Evolutionary conservation across 148 eudicot species (phyloP).

Genomic region (Silene conica): DNA sequence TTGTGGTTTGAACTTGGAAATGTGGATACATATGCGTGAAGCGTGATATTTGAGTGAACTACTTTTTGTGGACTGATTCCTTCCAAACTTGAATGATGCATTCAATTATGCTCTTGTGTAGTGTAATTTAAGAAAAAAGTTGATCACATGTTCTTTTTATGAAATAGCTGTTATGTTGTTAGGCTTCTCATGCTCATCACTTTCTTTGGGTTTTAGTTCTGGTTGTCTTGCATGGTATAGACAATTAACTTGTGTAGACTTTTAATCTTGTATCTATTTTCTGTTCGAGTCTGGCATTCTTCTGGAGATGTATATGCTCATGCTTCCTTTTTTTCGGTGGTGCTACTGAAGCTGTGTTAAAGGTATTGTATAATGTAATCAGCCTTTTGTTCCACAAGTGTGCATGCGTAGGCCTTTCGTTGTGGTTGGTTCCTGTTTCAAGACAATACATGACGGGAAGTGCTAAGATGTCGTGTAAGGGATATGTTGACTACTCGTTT

Average conservation of each 20-base stretch:
- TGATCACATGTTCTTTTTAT: neutral
- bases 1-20: too few relatives aligned
- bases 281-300: neutral
- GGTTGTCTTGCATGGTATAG: slow-evolving; percentile 9
- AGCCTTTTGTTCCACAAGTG: neutral
- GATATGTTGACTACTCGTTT: neutral
- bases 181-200: neutral
- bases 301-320: neutral
- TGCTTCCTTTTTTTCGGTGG: neutral
- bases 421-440: neutral
- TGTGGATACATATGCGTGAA: neutral
- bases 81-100: neutral
- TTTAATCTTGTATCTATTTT: neutral
- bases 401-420: neutral
- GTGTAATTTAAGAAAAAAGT: neutral
- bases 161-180: too few relatives aligned
- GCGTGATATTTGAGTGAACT: neutral
- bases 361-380: neutral
- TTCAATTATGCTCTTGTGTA: neutral
- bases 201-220: neutral
- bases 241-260: neutral
- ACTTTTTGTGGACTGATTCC: neutral
- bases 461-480: neutral
- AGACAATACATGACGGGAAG: neutral
- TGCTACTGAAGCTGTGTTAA: neutral